Evolutionary conservation across 148 eudicot species (phyloP), one percentile per base, ranked within the genome.

Genomic region (Rhododendron simsii): DNA sequence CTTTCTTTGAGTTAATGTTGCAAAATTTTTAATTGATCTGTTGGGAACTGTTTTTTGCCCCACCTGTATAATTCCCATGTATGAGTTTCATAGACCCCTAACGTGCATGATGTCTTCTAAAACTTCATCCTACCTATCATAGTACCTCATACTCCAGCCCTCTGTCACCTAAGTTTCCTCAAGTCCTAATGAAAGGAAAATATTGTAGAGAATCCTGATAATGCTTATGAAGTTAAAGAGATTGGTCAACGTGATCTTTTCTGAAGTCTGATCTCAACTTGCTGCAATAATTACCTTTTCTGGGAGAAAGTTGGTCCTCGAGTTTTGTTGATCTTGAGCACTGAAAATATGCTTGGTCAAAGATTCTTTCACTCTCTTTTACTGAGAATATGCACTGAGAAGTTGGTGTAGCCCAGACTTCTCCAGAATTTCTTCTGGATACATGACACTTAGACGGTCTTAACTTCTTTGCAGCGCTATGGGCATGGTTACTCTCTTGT

Each of bases 401-500:
- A 30, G 39, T 71, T 71, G 41, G 76, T 33, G 21, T 10, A 71
- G 41, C 18, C 76, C 39, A 71, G 76, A 33, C 41, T 14, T 30
- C 76, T 5, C 33, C 39, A 28, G 37, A 71, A 30, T 71, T 33
- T 12, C 76, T 71, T 33, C 76, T 4, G 0, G 30, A 30, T 71
- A 71, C 82, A 16, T 41, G 15, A 57, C 9, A 16, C 81, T 83
- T 37, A 65, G 35, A 83, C 84, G 50, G 55, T 81, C 37, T 84
- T 30, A 71, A 69, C 48, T 81, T 86, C 65, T 80, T 78, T 86
- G 79, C 95, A 97, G 99, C 89, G 99, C 95, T 61, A 93, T 95
- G 92, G 99, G 99, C 82, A 85, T 77, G 67, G 90, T 95, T 86
- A 93, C 95, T 86, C 91, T 94, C 88, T 91, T 97, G 89, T 95